Percentiles rank a stretch among this genome's conserved stretches.
Conservation (phyloP, 2,329 filamentous ascomycete species). For the Xylaria sp. region DNA sequence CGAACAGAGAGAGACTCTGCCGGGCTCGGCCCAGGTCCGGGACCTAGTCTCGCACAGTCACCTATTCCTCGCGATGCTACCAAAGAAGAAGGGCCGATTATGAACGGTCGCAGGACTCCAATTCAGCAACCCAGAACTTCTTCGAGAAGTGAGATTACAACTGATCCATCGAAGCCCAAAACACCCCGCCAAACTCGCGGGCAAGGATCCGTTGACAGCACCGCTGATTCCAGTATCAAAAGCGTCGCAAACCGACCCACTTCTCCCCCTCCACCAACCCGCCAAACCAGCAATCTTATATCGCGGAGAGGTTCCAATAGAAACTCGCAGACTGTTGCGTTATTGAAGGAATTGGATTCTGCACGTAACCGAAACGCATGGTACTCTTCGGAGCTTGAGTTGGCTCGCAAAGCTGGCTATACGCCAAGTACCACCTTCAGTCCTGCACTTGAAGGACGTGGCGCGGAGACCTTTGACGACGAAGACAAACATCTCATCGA, state of each 20-base stretch:
- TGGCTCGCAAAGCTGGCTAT: slow-evolving; percentile 88
- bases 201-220: slow-evolving; percentile 65
- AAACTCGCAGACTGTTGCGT: slow-evolving; percentile 63
- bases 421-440: slow-evolving; percentile 63
- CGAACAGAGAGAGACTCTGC: slow-evolving; percentile 35
- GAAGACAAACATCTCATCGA: slow-evolving; percentile 90
- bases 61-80: slow-evolving; percentile 40
- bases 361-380: slow-evolving; percentile 86
- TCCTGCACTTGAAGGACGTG: slow-evolving; percentile 69
- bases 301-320: slow-evolving; percentile 54
- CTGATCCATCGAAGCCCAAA: slow-evolving; percentile 38
- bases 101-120: slow-evolving; percentile 61
- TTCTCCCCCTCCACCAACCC: slow-evolving; percentile 54
- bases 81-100: slow-evolving; percentile 46
- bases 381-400: slow-evolving; percentile 91
- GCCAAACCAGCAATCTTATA: slow-evolving; percentile 55
- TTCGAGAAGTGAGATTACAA: slow-evolving; percentile 35
- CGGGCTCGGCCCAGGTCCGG: slow-evolving; percentile 35
- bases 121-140: slow-evolving; percentile 44
- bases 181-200: slow-evolving; percentile 50
- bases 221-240: slow-evolving; percentile 51
- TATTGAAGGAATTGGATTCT: slow-evolving; percentile 81
- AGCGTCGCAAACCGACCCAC: slow-evolving; percentile 41
- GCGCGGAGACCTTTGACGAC: slow-evolving; percentile 76
- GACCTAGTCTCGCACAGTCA: slow-evolving; percentile 36